A percentile compares a stretch with the other conserved stretches of the same genome.
These are phyloP conservation scores for Leptomonas pyrrhocoris DNA, from an alignment of 208 protist genomes.

Conservation along the genomic window DNA sequence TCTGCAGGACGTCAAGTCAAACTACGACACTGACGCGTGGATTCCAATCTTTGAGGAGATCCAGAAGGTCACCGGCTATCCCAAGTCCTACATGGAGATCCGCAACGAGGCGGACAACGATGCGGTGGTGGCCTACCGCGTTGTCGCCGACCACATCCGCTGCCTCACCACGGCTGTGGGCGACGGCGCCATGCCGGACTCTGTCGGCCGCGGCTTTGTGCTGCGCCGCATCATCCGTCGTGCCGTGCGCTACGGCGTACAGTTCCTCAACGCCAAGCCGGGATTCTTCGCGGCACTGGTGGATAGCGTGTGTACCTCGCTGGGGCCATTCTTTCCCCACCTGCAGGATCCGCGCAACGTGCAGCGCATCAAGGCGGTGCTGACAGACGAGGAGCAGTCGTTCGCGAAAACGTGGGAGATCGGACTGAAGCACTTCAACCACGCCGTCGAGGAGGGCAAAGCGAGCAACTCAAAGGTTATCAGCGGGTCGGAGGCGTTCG, in stretches of 20 bases:
- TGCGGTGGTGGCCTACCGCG: constrained; percentile 96
- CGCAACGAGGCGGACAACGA: constrained; percentile 85
- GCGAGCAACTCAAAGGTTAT: constrained; percentile 69
- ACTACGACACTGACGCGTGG: constrained; percentile 99
- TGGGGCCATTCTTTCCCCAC: constrained; percentile 96
- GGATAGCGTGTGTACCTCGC: constrained; percentile 82
- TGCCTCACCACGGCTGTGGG: constrained; percentile 97
- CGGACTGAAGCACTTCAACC: constrained; percentile 94
- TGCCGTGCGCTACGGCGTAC: constrained; percentile 95
- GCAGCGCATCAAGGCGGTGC: constrained; percentile 88
- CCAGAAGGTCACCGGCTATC: constrained; percentile 92
- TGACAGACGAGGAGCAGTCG: constrained; percentile 95
- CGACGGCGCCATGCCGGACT: constrained; percentile 96
- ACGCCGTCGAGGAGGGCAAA: constrained; percentile 70
- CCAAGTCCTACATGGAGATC: constrained; percentile 85
- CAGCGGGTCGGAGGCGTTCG: constrained; percentile 90
- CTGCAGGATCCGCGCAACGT: constrained; percentile 80
- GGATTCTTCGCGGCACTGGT: constrained; percentile 96
- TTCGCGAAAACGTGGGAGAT: constrained; percentile 96
- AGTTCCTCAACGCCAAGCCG: constrained; percentile 93
- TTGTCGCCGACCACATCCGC: constrained; percentile 99
- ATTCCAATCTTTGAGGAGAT: constrained; percentile 96
- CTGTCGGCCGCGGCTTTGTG: constrained; percentile 96
- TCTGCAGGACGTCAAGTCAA: constrained; percentile 96
- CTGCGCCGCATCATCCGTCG: constrained; percentile 98